These are phyloP conservation scores for Pichia inconspicua DNA, from an alignment of 1,139 yeast genomes.

Conservation along the genomic window DNA sequence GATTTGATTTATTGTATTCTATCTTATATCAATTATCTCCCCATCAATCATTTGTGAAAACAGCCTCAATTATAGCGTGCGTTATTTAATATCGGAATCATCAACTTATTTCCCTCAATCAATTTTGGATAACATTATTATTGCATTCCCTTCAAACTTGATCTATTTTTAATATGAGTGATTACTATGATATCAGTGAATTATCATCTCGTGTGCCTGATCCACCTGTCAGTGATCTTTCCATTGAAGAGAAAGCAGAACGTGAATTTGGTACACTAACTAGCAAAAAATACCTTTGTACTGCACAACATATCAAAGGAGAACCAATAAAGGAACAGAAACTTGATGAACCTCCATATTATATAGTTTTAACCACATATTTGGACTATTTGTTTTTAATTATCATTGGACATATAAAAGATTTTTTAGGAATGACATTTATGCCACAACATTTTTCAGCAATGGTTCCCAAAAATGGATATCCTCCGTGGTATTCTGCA, in stretches of 20 bases:
- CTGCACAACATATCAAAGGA: slow-evolving; percentile 46
- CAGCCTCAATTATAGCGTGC: neutral
- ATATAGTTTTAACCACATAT: slow-evolving; percentile 72
- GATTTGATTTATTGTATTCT: too few relatives aligned
- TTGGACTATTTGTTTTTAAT: slow-evolving; percentile 75
- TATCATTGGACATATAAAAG: slow-evolving; percentile 83
- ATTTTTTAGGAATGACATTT: slow-evolving; percentile 73
- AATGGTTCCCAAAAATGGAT: slow-evolving; percentile 74
- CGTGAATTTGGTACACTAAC: slow-evolving; percentile 59
- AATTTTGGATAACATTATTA: too few relatives aligned
- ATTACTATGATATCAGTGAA: slow-evolving; percentile 9
- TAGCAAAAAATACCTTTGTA: slow-evolving; percentile 48
- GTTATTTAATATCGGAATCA: neutral
- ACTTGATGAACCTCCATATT: slow-evolving; percentile 81
- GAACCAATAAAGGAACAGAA: slow-evolving; percentile 52
- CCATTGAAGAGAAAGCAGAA: slow-evolving; percentile 48
- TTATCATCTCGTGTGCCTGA: slow-evolving; percentile 33
- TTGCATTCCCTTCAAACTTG: too few relatives aligned
- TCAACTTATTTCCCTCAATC: too few relatives aligned
- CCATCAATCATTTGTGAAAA: neutral
- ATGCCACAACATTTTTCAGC: slow-evolving; percentile 57
- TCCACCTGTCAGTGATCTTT: slow-evolving; percentile 40
- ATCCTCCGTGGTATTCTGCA: slow-evolving; percentile 93
- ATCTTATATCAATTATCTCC: too few relatives aligned
- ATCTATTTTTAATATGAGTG: neutral